phyloP scores from a whole-genome alignment of 345 rosid genomes.

The Pseudoturritis turrita region DNA sequence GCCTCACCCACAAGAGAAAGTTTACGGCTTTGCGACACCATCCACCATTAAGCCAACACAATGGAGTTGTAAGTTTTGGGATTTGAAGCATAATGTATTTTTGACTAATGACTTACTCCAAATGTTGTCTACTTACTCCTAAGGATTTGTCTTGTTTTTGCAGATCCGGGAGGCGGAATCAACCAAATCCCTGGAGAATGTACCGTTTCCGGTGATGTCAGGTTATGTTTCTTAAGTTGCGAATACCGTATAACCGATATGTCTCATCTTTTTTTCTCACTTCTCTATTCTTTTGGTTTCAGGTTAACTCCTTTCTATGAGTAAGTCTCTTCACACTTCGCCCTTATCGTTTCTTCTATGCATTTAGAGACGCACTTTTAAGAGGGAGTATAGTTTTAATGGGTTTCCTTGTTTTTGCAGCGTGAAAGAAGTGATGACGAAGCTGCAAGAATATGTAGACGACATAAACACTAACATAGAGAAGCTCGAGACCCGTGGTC shows the following conservation, averaged over 20 bases:
- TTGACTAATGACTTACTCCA: constrained; percentile 2
- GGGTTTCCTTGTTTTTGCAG: constrained; percentile 33
- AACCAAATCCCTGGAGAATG: constrained; percentile 97
- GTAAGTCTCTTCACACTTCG: constrained; percentile 45
- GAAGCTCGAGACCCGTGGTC: constrained; percentile 68
- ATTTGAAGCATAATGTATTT: not conserved
- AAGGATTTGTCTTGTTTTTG: not conserved
- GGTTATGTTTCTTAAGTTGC: constrained; percentile 37
- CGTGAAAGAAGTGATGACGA: constrained; percentile 57
- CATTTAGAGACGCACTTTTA: not conserved
- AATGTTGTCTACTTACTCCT: constrained; percentile 15
- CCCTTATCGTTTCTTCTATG: not conserved
- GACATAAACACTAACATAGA: constrained; percentile 74
- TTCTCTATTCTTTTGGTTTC: constrained; percentile 23
- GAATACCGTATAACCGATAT: not conserved
- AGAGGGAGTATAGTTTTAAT: too few relatives aligned
- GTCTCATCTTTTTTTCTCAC: not conserved
- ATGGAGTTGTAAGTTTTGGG: constrained; percentile 69
- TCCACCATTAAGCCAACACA: constrained; percentile 99
- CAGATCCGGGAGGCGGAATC: constrained; percentile 98
- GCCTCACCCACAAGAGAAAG: constrained; percentile 67
- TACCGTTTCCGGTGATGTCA: constrained; percentile 84
- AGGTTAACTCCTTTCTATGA: constrained; percentile 96
- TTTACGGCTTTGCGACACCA: constrained; percentile 90
- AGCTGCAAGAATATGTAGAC: constrained; percentile 76